phyloP scores from a whole-genome alignment of 2,329 filamentous ascomycete species.

The Thyridium curvatum region DNA sequence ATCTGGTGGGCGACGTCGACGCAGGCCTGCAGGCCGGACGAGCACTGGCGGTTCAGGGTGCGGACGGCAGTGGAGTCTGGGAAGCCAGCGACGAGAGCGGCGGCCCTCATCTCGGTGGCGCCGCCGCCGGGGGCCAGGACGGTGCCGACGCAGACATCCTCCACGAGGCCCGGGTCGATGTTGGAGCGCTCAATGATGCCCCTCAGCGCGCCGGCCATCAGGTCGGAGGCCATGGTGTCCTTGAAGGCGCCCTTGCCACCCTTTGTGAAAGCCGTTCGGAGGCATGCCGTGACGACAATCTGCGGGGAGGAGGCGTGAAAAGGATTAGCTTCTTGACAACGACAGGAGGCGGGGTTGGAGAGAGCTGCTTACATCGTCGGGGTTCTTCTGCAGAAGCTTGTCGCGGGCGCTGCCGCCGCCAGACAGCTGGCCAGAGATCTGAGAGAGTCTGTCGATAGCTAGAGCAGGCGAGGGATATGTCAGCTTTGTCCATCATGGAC shows the following conservation, averaged over 20 bases:
- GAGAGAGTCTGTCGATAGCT: constrained; percentile 52
- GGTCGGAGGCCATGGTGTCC: constrained; percentile 81
- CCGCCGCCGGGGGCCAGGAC: constrained; percentile 91
- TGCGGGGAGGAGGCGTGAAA: constrained; percentile 20
- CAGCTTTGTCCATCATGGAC: no score
- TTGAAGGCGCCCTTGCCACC: constrained; percentile 93
- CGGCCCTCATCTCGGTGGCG: constrained; percentile 94
- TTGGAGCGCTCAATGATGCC: constrained; percentile 76
- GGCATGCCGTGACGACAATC: constrained; percentile 87
- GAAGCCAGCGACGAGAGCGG: constrained; percentile 85
- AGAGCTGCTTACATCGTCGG: constrained; percentile 49
- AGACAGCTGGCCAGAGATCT: constrained; percentile 56
- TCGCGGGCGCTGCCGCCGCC: constrained; percentile 30
- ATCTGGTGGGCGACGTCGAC: constrained; percentile 95
- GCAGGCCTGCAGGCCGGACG: constrained; percentile 84
- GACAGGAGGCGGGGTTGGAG: background rate
- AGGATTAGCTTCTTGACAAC: constrained; percentile 15
- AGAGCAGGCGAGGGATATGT: constrained; percentile 3
- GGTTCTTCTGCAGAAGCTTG: constrained; percentile 57
- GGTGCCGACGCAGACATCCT: constrained; percentile 87
- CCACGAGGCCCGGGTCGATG: constrained; percentile 81
- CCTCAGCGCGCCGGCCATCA: constrained; percentile 78
- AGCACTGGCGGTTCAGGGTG: constrained; percentile 90
- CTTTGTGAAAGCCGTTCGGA: constrained; percentile 88
- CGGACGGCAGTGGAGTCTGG: constrained; percentile 79